Evolutionary conservation across 176 grass and related monocot genomes (phyloP), one percentile per base, ranked within the genome.

Genomic region (Lolium multiflorum): DNA sequence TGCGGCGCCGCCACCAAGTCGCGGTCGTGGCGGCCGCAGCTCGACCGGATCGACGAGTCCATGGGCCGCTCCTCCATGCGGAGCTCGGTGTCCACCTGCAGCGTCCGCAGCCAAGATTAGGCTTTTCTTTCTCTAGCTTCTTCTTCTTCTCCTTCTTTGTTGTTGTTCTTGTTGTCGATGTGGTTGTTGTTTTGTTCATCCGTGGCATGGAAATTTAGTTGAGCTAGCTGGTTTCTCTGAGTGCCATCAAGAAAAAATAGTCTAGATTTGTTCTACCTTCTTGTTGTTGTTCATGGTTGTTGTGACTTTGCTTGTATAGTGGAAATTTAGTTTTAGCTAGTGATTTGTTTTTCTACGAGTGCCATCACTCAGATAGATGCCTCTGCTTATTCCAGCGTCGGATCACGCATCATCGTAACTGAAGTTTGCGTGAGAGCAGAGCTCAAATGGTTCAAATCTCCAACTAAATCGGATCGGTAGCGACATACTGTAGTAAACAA

Each of bases 41-140:
- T 96, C 2, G 91, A 92, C 68, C 94, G 94, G 1, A 96, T 96
- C 59, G 91, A 93, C 48, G 94, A 96, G 89, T 96, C 94, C 46
- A 44, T 96, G 26, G 67, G 94, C 16, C 79, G 89, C 13, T 28
- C 84, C 0, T 91, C 91, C 88, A 85, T 85, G 91, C 84, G 86
- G 5, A 88, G 89, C 87, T 7, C 26, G 2, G 63, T 59, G 0
- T 89, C 89, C 38, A 80, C 16, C 69, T 80, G 91, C 41, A 89
- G 82, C 86, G 7, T 1, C 51, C 38, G 46, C 82, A 63, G 74
- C 83, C 87, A 88, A 59, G 67, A 76, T 5, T 74, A 74, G 70
- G 13, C 5, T 31, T 52, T 52, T 52, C 13, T 15, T 52, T 4
- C 15, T 2, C 12, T 51, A 4, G 12, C 13, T 66, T 16, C 71